phyloP scores from a whole-genome alignment of 179 eudicot genomes.

The Dionaea muscipula region DNA sequence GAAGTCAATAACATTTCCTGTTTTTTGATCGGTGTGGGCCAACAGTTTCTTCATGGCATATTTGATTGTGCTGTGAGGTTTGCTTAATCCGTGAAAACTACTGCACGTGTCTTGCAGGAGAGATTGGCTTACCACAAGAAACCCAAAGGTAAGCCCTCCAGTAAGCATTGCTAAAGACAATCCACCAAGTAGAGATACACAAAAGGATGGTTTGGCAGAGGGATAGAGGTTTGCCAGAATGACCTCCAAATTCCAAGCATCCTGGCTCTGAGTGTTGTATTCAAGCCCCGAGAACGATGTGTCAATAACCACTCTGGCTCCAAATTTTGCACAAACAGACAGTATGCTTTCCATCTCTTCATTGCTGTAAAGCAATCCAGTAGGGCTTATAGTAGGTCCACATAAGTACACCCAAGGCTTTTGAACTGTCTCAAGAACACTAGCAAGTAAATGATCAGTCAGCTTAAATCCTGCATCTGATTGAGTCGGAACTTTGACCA shows the following conservation, averaged over 20 bases:
- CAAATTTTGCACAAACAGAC: conserved; percentile 61
- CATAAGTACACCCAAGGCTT: conserved; percentile 86
- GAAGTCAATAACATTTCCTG: conserved; percentile 28
- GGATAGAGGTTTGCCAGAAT: conserved; percentile 35
- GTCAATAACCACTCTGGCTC: conserved; percentile 76
- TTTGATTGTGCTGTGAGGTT: conserved; percentile 70
- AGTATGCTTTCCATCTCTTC: conserved; percentile 56
- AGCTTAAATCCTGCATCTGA: conserved; percentile 58
- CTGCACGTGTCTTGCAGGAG: conserved; percentile 45
- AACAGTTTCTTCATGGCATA: conserved; percentile 78
- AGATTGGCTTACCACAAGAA: conserved; percentile 52
- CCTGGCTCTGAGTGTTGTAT: conserved; percentile 33
- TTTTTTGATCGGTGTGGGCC: conserved; percentile 46
- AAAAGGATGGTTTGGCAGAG: conserved; percentile 37
- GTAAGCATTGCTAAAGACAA: conserved; percentile 71
- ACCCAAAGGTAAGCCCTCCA: conserved; percentile 78
- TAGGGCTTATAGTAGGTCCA: conserved; percentile 87
- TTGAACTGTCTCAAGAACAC: conserved; percentile 35
- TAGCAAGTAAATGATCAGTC: conserved; percentile 41
- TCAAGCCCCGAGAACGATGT: conserved; percentile 81
- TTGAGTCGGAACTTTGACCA: conserved; percentile 40
- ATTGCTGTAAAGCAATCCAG: conserved; percentile 68
- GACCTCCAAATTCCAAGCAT: conserved; percentile 61
- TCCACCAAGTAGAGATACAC: conserved; percentile 72
- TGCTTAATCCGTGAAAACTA: conserved; percentile 64